phyloP scores from a whole-genome alignment of 345 rosid genomes.

The Euphorbia tirucalli region DNA sequence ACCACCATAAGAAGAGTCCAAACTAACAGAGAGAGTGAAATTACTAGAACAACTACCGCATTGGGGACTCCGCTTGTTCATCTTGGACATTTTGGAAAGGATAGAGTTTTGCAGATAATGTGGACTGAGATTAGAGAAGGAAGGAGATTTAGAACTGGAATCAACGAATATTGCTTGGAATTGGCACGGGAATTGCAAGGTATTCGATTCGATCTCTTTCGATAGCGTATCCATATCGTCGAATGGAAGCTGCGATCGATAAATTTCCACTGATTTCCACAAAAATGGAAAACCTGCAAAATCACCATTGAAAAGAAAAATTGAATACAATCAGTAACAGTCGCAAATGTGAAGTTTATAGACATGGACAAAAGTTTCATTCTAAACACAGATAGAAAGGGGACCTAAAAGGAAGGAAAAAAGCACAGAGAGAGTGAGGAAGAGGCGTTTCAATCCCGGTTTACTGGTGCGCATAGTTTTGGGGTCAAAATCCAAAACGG shows the following conservation, averaged over 20 bases:
- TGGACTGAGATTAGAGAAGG: slow-evolving; percentile 19
- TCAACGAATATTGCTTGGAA: slow-evolving; percentile 64
- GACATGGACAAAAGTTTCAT: background rate
- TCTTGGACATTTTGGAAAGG: slow-evolving; percentile 36
- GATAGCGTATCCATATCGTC: slow-evolving; percentile 62
- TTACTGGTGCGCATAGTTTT: slow-evolving; percentile 55
- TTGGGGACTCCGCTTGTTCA: slow-evolving; percentile 37
- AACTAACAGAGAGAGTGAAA: slow-evolving; percentile 54
- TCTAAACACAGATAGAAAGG: background rate
- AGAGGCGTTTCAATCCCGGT: slow-evolving; percentile 82
- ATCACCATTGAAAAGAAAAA: background rate
- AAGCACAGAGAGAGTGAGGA: slow-evolving; percentile 63
- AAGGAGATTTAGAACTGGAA: slow-evolving; percentile 24
- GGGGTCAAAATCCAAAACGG: slow-evolving; percentile 15
- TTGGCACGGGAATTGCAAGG: slow-evolving; percentile 55
- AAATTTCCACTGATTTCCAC: slow-evolving; percentile 90
- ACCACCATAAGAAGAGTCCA: slow-evolving; percentile 25
- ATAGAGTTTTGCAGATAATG: slow-evolving; percentile 40
- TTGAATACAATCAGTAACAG: background rate
- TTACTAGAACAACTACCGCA: slow-evolving; percentile 49
- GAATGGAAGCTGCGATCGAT: slow-evolving; percentile 86
- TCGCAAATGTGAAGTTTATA: background rate
- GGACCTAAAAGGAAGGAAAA: slow-evolving; percentile 69
- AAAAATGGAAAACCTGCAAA: slow-evolving; percentile 63
- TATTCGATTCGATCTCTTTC: slow-evolving; percentile 42